Conservation (phyloP, 1,284 basidiomycete species). For the Macrocybe sp. region DNA sequence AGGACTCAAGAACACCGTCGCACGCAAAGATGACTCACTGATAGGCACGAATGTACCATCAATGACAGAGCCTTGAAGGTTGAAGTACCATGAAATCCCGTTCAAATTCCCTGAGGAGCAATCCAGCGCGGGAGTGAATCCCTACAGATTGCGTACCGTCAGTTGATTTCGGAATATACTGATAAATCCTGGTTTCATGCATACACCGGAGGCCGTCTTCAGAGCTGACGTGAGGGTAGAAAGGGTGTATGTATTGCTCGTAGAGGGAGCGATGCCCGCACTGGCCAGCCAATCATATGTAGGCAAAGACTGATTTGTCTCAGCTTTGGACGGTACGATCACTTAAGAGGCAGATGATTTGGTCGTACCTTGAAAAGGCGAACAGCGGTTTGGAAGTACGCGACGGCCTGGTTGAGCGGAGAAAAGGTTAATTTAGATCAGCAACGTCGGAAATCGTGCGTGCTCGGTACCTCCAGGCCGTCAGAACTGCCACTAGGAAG, state of each 20-base stretch:
- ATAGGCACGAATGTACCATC: slow-evolving; percentile 62
- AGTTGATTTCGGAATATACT: slow-evolving; percentile 3
- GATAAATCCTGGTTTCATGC: slow-evolving; percentile 10
- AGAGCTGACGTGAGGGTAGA: slow-evolving; percentile 54
- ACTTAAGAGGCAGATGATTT: neutral
- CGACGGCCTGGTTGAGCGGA: slow-evolving; percentile 48
- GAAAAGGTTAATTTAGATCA: neutral
- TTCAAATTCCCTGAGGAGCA: slow-evolving; percentile 47
- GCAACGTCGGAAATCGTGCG: neutral
- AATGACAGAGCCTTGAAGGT: slow-evolving; percentile 59
- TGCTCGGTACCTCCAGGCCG: slow-evolving; percentile 48
- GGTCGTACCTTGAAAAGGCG: slow-evolving; percentile 52
- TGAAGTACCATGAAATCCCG: slow-evolving; percentile 63
- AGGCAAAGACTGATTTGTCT: slow-evolving; percentile 45
- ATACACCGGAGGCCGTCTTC: slow-evolving; percentile 41
- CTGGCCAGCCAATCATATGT: slow-evolving; percentile 68
- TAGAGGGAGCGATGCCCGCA: slow-evolving; percentile 69
- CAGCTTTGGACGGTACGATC: neutral
- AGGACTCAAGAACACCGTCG: slow-evolving; percentile 1
- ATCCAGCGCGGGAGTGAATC: slow-evolving; percentile 52
- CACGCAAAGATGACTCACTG: slow-evolving; percentile 29
- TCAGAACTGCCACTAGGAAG: slow-evolving; percentile 50
- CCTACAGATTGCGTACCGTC: slow-evolving; percentile 17
- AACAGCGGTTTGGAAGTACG: slow-evolving; percentile 67
- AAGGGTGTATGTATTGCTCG: slow-evolving; percentile 52